These are phyloP conservation scores for Cystobasidium ongulense DNA, from an alignment of 768 basidiomycete genomes.

Conservation along the genomic window DNA sequence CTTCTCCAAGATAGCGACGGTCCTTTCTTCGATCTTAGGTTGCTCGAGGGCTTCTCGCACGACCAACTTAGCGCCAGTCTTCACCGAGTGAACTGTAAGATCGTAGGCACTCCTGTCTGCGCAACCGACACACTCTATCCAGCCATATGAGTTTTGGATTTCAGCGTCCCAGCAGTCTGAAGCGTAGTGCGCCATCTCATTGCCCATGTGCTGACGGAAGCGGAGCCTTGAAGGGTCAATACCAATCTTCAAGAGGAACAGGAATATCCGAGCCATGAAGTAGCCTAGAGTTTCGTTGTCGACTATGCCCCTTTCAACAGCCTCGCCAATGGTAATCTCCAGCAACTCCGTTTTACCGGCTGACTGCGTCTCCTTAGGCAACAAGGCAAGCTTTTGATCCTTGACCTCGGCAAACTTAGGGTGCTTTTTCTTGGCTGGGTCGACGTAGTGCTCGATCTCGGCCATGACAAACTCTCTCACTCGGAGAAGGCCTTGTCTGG, in stretches of 20 bases:
- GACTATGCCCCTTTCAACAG: constrained; percentile 73
- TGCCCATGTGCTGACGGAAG: constrained; percentile 96
- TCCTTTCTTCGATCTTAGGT: constrained; percentile 71
- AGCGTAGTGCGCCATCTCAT: constrained; percentile 99
- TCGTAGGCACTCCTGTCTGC: constrained; percentile 98
- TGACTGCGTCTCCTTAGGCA: constrained; percentile 75
- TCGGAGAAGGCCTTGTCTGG: constrained; percentile 87
- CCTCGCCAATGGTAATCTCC: constrained; percentile 73
- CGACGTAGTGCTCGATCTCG: constrained; percentile 98
- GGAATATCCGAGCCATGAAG: constrained; percentile 84
- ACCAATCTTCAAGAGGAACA: constrained; percentile 82
- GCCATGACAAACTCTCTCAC: constrained; percentile 99
- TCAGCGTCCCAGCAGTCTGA: constrained; percentile 99
- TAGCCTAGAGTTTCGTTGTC: constrained; percentile 97
- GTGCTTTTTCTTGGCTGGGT: constrained; percentile 84
- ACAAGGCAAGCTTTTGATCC: constrained; percentile 63
- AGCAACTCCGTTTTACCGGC: constrained; percentile 60
- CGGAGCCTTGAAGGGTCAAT: constrained; percentile 72
- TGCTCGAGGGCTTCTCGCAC: constrained; percentile 79
- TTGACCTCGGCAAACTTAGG: constrained; percentile 71
- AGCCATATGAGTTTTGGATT: constrained; percentile 81
- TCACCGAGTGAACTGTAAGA: constrained; percentile 73
- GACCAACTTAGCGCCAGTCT: constrained; percentile 73
- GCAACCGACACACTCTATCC: constrained; percentile 99
- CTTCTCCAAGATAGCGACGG: constrained; percentile 73